Evolutionary conservation across 2,329 filamentous ascomycete genomes (phyloP), one percentile per base, ranked within the genome.

Genomic region (Trichoderma harzianum): DNA sequence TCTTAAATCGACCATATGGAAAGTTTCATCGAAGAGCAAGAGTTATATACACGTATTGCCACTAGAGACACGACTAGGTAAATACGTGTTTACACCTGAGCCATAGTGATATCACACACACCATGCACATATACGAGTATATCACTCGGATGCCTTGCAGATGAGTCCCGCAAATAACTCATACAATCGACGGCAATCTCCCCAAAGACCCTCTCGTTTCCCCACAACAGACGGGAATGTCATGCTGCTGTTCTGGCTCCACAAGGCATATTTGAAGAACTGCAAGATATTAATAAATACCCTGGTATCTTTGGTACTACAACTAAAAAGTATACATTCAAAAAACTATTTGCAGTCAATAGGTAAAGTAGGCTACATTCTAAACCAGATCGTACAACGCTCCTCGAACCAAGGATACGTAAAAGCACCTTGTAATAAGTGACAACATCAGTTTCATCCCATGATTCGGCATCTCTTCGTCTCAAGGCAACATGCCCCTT

Each of bases 221-320:
- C 43, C 67, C 67, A 69, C 67, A 69, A 11, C 21, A 47, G 14
- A 16, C 28, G 39, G 67, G 67, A 53, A 69, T 69, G 67, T 39
- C 58, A 39, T 69, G 67, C 67, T 36, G 28, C 55, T 26, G 26
- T 58, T 61, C 55, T 43, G 34, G 67, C 28, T 69, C 67, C 67
- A 69, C 67, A 61, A 69, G 65, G 55, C 65, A 53, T 47, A 47
- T 32, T 26, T 11, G 32, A 26, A 34, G 16, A 30, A 30, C n/a
- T 8, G 30, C 30, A 1, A 24, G n/a, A 14, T 60, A 36, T 36
- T 21, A 21, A 51, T 51, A 53, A 21, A 21, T 11, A 51, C 43
- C 43, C 43, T 51, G 43, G 39, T 16, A 16, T 34, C 6, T 24
- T 24, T 34, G 4, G 12, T 65, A 5, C 16, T 53, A 24, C 21